Conservation (phyloP, 768 basidiomycete genomes). For the Xerocomus potaroensis region DNA sequence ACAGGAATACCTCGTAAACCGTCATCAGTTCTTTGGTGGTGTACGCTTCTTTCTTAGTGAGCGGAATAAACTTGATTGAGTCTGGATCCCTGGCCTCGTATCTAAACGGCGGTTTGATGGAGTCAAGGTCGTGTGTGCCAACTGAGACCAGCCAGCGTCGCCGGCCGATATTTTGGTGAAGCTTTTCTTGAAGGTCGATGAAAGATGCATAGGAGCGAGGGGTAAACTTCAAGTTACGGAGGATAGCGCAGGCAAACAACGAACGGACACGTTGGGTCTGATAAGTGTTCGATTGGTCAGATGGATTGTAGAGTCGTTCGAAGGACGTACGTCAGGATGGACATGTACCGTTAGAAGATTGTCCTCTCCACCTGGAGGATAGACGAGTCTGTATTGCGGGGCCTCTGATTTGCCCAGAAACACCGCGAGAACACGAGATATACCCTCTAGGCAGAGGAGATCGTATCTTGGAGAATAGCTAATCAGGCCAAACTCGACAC, state of each 20-base stretch:
- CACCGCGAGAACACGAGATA: slow-evolving; percentile 77
- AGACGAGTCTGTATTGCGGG: slow-evolving; percentile 70
- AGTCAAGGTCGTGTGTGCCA: slow-evolving; percentile 96
- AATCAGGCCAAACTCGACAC: slow-evolving; percentile 3
- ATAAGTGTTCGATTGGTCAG: not conserved
- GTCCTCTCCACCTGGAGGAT: slow-evolving; percentile 64
- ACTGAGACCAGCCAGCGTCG: slow-evolving; percentile 90
- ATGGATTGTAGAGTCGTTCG: not conserved
- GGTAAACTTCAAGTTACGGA: slow-evolving; percentile 89
- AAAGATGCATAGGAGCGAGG: slow-evolving; percentile 89
- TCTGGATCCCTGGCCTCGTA: slow-evolving; percentile 80
- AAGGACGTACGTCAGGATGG: slow-evolving; percentile 59
- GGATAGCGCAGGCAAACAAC: slow-evolving; percentile 84
- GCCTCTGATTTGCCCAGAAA: slow-evolving; percentile 70
- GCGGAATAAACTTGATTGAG: slow-evolving; percentile 86
- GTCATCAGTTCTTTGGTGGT: slow-evolving; percentile 91
- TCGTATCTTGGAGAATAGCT: slow-evolving; percentile 67
- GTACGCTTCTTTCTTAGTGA: slow-evolving; percentile 75
- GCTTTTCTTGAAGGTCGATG: slow-evolving; percentile 98
- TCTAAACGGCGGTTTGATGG: slow-evolving; percentile 80
- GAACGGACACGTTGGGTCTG: slow-evolving; percentile 84
- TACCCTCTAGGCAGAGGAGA: slow-evolving; percentile 94
- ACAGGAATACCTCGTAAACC: slow-evolving; percentile 73
- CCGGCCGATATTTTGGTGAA: slow-evolving; percentile 94
- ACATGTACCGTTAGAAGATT: slow-evolving; percentile 64